A percentile compares a stretch with the other conserved stretches of the same genome.
These are phyloP conservation scores for Warburgia ugandensis DNA, from an alignment of 164 flowering plant genomes.

Conservation along the genomic window DNA sequence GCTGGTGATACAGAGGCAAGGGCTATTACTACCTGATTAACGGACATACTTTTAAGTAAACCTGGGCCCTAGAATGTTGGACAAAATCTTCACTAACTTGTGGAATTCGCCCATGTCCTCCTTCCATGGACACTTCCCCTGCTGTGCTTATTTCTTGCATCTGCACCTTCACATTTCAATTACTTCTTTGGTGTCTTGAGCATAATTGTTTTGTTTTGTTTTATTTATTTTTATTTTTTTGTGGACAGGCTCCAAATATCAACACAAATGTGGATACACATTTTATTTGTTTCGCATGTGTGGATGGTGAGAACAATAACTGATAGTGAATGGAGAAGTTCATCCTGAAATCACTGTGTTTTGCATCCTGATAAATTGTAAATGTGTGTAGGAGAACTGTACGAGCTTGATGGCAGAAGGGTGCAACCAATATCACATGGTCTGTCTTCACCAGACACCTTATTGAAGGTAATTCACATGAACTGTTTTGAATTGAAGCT, in stretches of 20 bases:
- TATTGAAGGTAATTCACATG: constrained; percentile 50
- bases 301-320: constrained; percentile 47
- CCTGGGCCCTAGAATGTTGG: too few species aligned
- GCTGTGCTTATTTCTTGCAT: too few species aligned
- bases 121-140: too few species aligned
- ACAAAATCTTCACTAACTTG: too few species aligned
- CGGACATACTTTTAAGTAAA: too few species aligned
- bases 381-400: constrained; percentile 49
- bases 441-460: constrained; percentile 55
- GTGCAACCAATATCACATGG: constrained; percentile 77
- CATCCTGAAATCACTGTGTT: too few species aligned
- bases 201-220: background rate
- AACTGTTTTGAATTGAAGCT: background rate
- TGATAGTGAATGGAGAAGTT: too few species aligned
- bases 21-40: too few species aligned
- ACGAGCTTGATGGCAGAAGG: constrained; percentile 94
- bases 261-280: constrained; percentile 56
- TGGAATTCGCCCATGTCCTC: too few species aligned
- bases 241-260: constrained; percentile 54
- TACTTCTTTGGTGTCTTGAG: background rate
- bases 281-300: constrained; percentile 88
- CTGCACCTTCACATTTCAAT: too few species aligned
- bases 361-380: background rate
- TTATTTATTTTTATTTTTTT: background rate
- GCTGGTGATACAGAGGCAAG: constrained; percentile 94